Base-by-base conservation (phyloP, 345 rosid species). In the Psidium guajava region DNA sequence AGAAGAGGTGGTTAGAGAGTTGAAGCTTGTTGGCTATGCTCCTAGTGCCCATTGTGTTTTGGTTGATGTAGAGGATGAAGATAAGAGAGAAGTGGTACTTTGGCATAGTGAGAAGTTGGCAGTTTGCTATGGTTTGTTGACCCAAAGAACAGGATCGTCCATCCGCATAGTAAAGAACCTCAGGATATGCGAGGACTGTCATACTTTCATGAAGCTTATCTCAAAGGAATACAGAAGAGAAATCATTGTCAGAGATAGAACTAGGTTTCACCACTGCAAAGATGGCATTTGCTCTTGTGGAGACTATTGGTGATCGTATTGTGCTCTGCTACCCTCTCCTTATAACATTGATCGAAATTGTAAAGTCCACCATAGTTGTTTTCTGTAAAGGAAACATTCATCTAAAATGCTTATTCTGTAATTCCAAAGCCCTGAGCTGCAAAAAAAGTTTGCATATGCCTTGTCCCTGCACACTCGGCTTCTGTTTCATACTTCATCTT, bases 91-190 rank as follows among this genome's bases (percentile, higher is more conserved):
- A 47, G 86, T 89, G 3, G 89, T 91, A 27, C 50, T 88, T 82
- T 87, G 87, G 91, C 92, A 91, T 77, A 88, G 93, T 53, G 92
- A 90, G 89, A 91, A 90, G 53, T 74, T 91, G 82, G 91, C 93
- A 56, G 54, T 90, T 74, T 87, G 92, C 44, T 90, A 82, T 32
- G 92, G 90, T 24, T 87, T 89, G 82, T 82, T 88, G 40, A 85
- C 84, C 15, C 50, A 87, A 73, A 82, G 86, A 22, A 53, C 56
- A 1, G 85, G 85, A 54, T 85, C 89, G 44, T 87, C 87, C 9
- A 85, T 91, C 47, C 87, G 90, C 84, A 87, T 90, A 14, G 83
- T 90, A 25, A 90, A 91, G 91, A 91, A 91, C 75, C 92, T 91
- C 56, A 56, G 91, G 25, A 88, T 89, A 53, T 91, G 93, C 15